Evolutionary conservation across 208 protist genomes (phyloP).

Genomic region (Crithidia acanthocephali): DNA sequence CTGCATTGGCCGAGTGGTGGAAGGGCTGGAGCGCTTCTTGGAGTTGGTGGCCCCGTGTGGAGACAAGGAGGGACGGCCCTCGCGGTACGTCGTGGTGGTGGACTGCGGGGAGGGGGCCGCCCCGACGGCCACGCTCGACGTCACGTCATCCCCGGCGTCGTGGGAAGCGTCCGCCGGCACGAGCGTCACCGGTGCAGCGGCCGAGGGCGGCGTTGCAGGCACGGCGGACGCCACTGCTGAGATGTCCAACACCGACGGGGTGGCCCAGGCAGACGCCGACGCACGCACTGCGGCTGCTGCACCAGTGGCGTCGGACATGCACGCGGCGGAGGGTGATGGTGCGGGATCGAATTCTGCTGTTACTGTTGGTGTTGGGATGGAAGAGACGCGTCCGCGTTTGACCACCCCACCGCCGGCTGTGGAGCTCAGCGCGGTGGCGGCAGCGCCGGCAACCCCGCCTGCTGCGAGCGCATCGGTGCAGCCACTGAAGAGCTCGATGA

Average conservation of each 20-base stretch:
- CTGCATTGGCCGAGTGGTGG: conserved; percentile 68
- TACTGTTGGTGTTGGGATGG: no score
- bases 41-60: conserved; percentile 64
- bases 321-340: no score
- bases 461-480: background rate
- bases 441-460: background rate
- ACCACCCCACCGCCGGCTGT: background rate
- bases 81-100: conserved; percentile 71
- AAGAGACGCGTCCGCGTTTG: no score
- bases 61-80: conserved; percentile 67
- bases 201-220: background rate
- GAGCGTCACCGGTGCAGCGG: background rate
- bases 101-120: conserved; percentile 70
- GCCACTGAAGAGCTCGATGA: conserved; percentile 40
- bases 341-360: no score
- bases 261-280: background rate
- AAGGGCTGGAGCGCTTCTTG: conserved; percentile 65
- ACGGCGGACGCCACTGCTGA: background rate
- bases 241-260: background rate
- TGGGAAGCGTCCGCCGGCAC: background rate
- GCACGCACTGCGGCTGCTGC: background rate
- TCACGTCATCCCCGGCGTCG: background rate
- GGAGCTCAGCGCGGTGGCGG: background rate
- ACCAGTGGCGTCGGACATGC: no score
- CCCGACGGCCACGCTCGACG: conserved; percentile 6